These are phyloP conservation scores for Fusarium torulosum DNA, from an alignment of 2,329 filamentous ascomycete genomes.

Conservation along the genomic window DNA sequence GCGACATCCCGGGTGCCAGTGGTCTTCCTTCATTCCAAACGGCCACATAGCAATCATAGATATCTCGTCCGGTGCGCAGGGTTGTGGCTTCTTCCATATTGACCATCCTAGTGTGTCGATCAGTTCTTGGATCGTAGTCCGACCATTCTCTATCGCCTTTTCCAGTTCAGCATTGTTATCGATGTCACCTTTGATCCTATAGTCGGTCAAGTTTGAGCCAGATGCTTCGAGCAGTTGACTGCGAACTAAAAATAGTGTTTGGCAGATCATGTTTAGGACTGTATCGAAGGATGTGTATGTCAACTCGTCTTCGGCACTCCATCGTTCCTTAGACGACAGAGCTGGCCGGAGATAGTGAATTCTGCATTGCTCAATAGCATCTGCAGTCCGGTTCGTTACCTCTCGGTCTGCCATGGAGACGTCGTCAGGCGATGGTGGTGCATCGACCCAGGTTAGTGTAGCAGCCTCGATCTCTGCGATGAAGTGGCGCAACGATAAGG, in stretches of 20 bases:
- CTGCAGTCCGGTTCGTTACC: slow-evolving; percentile 55
- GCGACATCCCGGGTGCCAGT: slow-evolving; percentile 56
- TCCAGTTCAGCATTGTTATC: slow-evolving; percentile 16
- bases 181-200: slow-evolving; percentile 16
- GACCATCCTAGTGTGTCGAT: slow-evolving; percentile 69
- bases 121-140: slow-evolving; percentile 49
- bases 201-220: slow-evolving; percentile 3
- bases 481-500: slow-evolving; percentile 49
- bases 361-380: slow-evolving; percentile 59
- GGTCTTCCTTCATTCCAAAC: slow-evolving; percentile 66
- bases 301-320: slow-evolving; percentile 59
- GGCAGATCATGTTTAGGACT: slow-evolving; percentile 58
- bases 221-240: slow-evolving; percentile 37
- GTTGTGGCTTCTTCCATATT: slow-evolving; percentile 68
- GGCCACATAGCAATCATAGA: slow-evolving; percentile 76
- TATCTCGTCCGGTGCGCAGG: slow-evolving; percentile 66
- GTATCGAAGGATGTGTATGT: slow-evolving; percentile 59
- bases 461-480: slow-evolving; percentile 55
- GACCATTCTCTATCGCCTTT: slow-evolving; percentile 36
- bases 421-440: slow-evolving; percentile 45
- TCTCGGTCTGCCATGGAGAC: slow-evolving; percentile 29
- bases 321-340: slow-evolving; percentile 35
- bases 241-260: slow-evolving; percentile 46
- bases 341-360: slow-evolving; percentile 58
- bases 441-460: slow-evolving; percentile 61